Evolutionary conservation across 371 early-diverging fungal species (phyloP).

Genomic region (Rhizopus stolonifer): DNA sequence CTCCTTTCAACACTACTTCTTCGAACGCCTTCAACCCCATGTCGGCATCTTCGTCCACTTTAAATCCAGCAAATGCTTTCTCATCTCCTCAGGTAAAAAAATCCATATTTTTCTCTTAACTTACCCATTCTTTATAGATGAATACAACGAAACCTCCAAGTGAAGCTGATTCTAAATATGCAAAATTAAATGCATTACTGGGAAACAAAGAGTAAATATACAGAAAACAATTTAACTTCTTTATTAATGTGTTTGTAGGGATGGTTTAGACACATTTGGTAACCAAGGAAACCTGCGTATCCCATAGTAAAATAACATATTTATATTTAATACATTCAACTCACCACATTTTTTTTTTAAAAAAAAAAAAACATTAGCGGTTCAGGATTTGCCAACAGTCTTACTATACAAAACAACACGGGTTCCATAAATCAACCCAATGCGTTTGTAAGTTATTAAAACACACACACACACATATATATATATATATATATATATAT

Average conservation of each 20-base stretch:
- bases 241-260: conserved; percentile 21
- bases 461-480: too few species aligned
- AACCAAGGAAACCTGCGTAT: conserved; percentile 54
- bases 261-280: conserved; percentile 59
- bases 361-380: conserved; percentile 23
- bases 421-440: neutral
- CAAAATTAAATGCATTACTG: conserved; percentile 25
- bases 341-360: neutral
- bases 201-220: conserved; percentile 23
- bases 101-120: neutral
- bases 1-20: conserved; percentile 2
- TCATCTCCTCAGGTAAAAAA: conserved; percentile 8
- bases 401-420: conserved; percentile 3
- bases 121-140: neutral
- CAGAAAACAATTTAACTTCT: neutral
- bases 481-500: neutral
- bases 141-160: neutral
- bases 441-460: neutral
- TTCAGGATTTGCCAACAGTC: conserved; percentile 33
- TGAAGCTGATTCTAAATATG: conserved; percentile 19
- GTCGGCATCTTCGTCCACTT: conserved; percentile 3
- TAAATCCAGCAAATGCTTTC: conserved; percentile 9
- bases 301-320: conserved; percentile 38
- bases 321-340: neutral
- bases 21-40: neutral